Percentiles rank a stretch among this genome's conserved stretches.
Evolutionary conservation across 2,329 filamentous ascomycete species (phyloP).

Genomic region (Lasiodiplodia sp.): DNA sequence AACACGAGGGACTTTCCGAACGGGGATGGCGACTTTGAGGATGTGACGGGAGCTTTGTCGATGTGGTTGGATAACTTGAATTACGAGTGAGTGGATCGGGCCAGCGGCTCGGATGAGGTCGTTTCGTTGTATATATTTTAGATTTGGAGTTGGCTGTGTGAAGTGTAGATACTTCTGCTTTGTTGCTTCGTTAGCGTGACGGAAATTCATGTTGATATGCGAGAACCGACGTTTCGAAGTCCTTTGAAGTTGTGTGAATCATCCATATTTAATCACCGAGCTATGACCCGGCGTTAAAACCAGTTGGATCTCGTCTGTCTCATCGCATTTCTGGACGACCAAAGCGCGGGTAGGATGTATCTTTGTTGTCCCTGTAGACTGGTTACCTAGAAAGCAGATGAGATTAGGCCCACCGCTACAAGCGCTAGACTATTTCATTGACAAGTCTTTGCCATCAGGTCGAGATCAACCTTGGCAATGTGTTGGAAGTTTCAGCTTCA

Average conservation of each 20-base stretch:
- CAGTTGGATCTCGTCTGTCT: neutral
- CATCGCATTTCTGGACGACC: neutral
- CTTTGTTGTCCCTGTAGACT: neutral
- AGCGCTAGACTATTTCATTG: neutral
- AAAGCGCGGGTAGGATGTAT: neutral
- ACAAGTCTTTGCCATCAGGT: neutral
- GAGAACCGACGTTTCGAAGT: neutral
- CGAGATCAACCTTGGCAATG: neutral
- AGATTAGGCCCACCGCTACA: neutral
- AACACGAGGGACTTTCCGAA: conserved; percentile 30
- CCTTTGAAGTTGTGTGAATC: neutral
- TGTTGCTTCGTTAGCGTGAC: neutral
- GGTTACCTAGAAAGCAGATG: no score
- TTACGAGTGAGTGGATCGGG: neutral
- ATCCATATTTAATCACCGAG: neutral
- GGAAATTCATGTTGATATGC: neutral
- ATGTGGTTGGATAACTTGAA: neutral
- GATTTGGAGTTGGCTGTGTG: neutral
- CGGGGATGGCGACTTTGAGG: neutral
- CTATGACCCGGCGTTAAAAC: neutral
- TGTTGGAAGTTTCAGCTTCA: no score
- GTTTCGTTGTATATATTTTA: neutral
- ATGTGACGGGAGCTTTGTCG: neutral
- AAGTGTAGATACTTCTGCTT: neutral
- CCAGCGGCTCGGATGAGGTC: no score